A percentile compares a stretch with the other conserved stretches of the same genome.
These are phyloP conservation scores for Tricholoma matsutake DNA, from an alignment of 768 basidiomycete species.

Conservation along the genomic window DNA sequence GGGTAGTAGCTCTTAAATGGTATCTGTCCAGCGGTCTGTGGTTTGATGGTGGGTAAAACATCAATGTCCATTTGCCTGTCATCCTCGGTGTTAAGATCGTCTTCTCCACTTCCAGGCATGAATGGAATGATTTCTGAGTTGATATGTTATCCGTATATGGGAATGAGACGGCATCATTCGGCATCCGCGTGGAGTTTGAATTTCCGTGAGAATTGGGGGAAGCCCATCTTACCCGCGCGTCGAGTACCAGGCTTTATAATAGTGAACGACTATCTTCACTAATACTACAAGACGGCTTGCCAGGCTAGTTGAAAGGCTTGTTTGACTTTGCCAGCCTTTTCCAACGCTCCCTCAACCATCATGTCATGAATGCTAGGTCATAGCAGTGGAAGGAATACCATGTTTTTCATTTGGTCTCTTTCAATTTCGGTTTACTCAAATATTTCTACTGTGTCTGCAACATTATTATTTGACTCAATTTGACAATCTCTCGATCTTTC, in stretches of 20 bases:
- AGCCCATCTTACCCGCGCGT: neutral
- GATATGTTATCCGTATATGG: too few relatives aligned
- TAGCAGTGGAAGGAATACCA: too few relatives aligned
- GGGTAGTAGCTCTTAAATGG: neutral
- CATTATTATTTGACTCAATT: too few relatives aligned
- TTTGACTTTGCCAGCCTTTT: neutral
- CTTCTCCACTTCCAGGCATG: neutral
- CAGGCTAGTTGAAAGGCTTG: neutral
- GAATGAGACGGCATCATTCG: too few relatives aligned
- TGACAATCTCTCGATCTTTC: too few relatives aligned
- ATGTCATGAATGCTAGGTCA: too few relatives aligned
- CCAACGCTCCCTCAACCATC: too few relatives aligned
- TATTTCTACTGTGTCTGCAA: too few relatives aligned
- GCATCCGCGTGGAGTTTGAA: neutral
- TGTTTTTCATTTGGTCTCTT: too few relatives aligned
- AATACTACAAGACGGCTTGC: too few relatives aligned
- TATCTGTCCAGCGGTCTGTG: neutral
- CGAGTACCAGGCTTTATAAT: neutral
- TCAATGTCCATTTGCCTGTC: neutral
- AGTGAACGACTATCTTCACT: neutral
- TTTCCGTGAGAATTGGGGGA: neutral
- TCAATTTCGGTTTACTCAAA: too few relatives aligned
- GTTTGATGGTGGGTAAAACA: neutral
- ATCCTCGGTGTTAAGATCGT: neutral
- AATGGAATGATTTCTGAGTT: neutral